A percentile compares a stretch with the other conserved stretches of the same genome.
These are phyloP conservation scores for Leucosporidium creatinivorum DNA, from an alignment of 768 basidiomycete genomes.

Conservation along the genomic window DNA sequence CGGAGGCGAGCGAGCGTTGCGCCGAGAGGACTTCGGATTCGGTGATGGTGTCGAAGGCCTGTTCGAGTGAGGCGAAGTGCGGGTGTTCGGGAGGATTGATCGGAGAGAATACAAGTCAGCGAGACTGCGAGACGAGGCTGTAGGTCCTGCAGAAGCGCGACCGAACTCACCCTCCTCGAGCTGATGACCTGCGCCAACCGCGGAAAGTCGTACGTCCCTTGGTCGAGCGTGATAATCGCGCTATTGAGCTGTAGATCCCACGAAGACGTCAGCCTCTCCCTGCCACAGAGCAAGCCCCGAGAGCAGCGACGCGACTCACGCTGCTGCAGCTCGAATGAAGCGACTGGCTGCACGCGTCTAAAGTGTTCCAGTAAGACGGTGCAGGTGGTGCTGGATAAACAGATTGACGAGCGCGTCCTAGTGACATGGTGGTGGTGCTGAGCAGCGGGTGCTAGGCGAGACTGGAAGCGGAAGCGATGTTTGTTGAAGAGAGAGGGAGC, in stretches of 20 bases:
- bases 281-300: too few species aligned
- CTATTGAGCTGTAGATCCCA: slow-evolving; percentile 8
- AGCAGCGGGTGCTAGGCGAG: too few species aligned
- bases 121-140: neutral
- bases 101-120: neutral
- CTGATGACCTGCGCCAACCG: slow-evolving; percentile 9
- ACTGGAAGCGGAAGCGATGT: too few species aligned
- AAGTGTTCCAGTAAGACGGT: slow-evolving; percentile 12
- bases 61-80: neutral
- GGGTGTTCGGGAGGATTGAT: too few species aligned
- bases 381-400: slow-evolving; percentile 18
- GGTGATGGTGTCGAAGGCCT: slow-evolving; percentile 25
- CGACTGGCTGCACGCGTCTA: slow-evolving; percentile 10
- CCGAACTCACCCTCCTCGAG: slow-evolving; percentile 14
- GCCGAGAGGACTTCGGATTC: slow-evolving; percentile 10
- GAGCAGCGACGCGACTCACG: neutral
- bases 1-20: slow-evolving; percentile 8
- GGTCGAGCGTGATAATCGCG: slow-evolving; percentile 6
- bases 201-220: slow-evolving; percentile 20
- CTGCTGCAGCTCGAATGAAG: neutral
- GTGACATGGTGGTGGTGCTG: neutral
- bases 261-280: neutral
- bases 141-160: neutral
- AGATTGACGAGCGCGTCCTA: slow-evolving; percentile 4
- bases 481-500: too few species aligned